Conservation (phyloP, 208 protist genomes). For the Acanthamoeba quina region DNA sequence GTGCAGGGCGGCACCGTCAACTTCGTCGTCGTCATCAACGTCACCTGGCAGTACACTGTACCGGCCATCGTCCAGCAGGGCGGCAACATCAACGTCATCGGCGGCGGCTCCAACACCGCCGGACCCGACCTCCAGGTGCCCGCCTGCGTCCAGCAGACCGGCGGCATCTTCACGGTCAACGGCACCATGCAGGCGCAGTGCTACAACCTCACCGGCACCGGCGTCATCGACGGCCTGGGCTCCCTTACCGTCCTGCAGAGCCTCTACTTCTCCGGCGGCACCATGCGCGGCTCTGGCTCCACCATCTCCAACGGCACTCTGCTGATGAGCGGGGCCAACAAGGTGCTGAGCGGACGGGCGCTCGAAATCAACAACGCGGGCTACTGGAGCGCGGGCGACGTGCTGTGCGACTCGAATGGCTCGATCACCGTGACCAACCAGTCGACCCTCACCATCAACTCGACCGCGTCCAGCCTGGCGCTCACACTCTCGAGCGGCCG, state of each 20-base stretch:
- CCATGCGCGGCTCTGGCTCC: constrained; percentile 47
- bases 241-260: not conserved
- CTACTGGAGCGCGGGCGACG: constrained; percentile 56
- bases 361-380: not conserved
- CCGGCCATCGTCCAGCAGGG: constrained; percentile 44
- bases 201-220: constrained; percentile 52
- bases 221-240: constrained; percentile 18
- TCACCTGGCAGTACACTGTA: constrained; percentile 51
- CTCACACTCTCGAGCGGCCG: constrained; percentile 10
- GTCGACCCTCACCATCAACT: constrained; percentile 37
- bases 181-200: constrained; percentile 30
- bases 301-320: constrained; percentile 40
- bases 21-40: constrained; percentile 31
- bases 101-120: not conserved
- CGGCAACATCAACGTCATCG: constrained; percentile 39
- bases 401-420: constrained; percentile 54
- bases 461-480: not conserved
- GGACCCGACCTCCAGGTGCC: not conserved
- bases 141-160: constrained; percentile 18
- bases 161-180: constrained; percentile 24
- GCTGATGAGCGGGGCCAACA: not conserved
- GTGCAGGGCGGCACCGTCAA: constrained; percentile 52
- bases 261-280: constrained; percentile 30
- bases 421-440: constrained; percentile 14
- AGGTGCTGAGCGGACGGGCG: constrained; percentile 1